A percentile compares a stretch with the other conserved stretches of the same genome.
Conservation (phyloP, 805 yeast species). For the Citeromyces nyonsensis region DNA sequence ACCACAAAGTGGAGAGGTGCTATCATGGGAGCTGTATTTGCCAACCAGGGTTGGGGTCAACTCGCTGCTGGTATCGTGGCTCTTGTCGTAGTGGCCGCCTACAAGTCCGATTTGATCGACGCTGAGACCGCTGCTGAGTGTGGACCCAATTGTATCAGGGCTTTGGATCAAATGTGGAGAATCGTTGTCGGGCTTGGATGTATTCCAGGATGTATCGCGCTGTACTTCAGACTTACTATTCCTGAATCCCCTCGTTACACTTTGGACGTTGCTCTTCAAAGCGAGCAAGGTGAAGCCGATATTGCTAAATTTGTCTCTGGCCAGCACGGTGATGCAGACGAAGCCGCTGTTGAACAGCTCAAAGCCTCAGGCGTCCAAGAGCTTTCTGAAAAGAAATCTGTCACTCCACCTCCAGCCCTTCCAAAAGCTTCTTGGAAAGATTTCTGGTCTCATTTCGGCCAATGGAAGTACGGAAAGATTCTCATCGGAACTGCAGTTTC, state of each 20-base stretch:
- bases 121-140: slow-evolving; percentile 41
- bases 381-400: slow-evolving; percentile 9
- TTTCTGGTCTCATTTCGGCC: slow-evolving; percentile 47
- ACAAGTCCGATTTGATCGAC: slow-evolving; percentile 33
- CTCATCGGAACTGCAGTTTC: slow-evolving; percentile 67
- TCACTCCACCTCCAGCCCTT: slow-evolving; percentile 24
- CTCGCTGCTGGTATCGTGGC: slow-evolving; percentile 64
- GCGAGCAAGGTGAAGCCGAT: slow-evolving; percentile 28
- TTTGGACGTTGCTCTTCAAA: slow-evolving; percentile 36
- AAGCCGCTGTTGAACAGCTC: slow-evolving; percentile 17
- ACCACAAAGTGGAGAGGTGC: slow-evolving; percentile 89
- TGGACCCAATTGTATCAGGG: slow-evolving; percentile 41
- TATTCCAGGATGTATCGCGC: slow-evolving; percentile 61
- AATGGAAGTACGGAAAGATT: slow-evolving; percentile 69
- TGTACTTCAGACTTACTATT: slow-evolving; percentile 71
- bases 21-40: slow-evolving; percentile 77
- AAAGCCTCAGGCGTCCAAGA: slow-evolving; percentile 8
- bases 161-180: slow-evolving; percentile 82
- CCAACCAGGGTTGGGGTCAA: slow-evolving; percentile 87
- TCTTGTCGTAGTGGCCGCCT: slow-evolving; percentile 49
- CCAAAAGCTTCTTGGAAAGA: slow-evolving; percentile 62
- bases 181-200: slow-evolving; percentile 66
- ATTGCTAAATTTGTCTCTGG: slow-evolving; percentile 23
- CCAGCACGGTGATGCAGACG: slow-evolving; percentile 23
- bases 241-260: slow-evolving; percentile 73